Evolutionary conservation across 805 yeast species (phyloP), one percentile per base, ranked within the genome.

Genomic region (Myxozyma kluyveri): DNA sequence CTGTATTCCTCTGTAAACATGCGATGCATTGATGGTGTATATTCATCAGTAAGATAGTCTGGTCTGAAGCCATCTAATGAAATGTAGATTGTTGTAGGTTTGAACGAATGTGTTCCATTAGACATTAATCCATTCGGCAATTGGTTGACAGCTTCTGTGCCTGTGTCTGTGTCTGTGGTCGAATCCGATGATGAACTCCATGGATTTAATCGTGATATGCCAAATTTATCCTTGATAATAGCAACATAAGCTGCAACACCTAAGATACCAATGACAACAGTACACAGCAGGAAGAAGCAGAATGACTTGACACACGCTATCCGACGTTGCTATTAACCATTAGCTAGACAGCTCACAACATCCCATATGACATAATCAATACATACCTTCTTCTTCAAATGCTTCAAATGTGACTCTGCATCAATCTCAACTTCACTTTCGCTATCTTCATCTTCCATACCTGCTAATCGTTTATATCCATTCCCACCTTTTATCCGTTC

Each of bases 31-130:
- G 80, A 72, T 0, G 98, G 98, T 0, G 96, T 90, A 27, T 75
- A 63, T 18, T 73, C 69, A 4, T 76, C 61, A 2, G 83, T 81
- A 10, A 90, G 79, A 65, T 88, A 86, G 63, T 87, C 91, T 2
- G 97, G 97, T 64, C 90, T 95, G 67, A 90, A 85, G 7, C 96
- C 96, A 66, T 88, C 96, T 26, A 91, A 67, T 0, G 96, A 88
- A 1, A 90, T 73, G 42, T 89, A 65, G 1, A 90, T 69, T 1
- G 96, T 90, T 6, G 95, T 81, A n/a, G 93, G 86, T 61, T 83
- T 72, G 67, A 83, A 87, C 2, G 71, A 71, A 56, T 79, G 81
- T 0, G 95, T 84, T 1, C 88, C 85, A 65, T 88, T 88, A 33
- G 72, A 66, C 7, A 73, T 58, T 1, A 65, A 24, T 7, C 62